Conservation (phyloP, 306 rosid species). For the Lablab purpureus region DNA sequence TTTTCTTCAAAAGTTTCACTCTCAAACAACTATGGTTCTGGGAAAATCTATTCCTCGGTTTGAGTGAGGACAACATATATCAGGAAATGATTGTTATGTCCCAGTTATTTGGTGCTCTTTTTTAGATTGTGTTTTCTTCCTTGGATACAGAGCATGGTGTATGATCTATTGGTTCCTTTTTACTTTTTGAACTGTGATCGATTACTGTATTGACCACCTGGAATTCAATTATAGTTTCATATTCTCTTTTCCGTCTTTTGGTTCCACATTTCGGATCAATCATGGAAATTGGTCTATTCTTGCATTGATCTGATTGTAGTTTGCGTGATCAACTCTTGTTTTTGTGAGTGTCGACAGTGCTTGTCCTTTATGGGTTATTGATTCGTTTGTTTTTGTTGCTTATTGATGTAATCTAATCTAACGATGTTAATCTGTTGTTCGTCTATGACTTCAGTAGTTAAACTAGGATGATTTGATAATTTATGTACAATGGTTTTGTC, state of each 20-base stretch:
- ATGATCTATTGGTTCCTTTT: not conserved
- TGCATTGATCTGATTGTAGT: constrained; percentile 13
- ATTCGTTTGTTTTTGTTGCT: not conserved
- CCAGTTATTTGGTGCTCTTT: constrained; percentile 24
- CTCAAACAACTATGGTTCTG: not conserved
- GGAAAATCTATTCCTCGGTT: not conserved
- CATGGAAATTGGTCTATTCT: constrained; percentile 23
- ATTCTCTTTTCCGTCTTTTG: not conserved
- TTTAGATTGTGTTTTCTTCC: not conserved
- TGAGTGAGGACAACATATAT: not conserved
- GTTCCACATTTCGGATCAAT: constrained; percentile 42
- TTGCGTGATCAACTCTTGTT: constrained; percentile 4
- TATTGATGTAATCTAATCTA: not conserved
- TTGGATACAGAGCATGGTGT: not conserved
- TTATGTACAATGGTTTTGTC: not conserved
- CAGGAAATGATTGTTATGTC: constrained; percentile 47
- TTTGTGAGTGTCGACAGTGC: not conserved
- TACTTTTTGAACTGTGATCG: constrained; percentile 24
- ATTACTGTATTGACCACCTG: constrained; percentile 45
- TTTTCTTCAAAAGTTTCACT: not conserved
- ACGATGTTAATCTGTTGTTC: not conserved
- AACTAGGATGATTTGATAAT: constrained; percentile 24
- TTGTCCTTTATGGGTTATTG: not conserved
- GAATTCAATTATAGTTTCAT: constrained; percentile 7
- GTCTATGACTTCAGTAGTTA: not conserved